phyloP scores from a whole-genome alignment of 2,329 filamentous ascomycete genomes.

The Fusarium vanettenii region DNA sequence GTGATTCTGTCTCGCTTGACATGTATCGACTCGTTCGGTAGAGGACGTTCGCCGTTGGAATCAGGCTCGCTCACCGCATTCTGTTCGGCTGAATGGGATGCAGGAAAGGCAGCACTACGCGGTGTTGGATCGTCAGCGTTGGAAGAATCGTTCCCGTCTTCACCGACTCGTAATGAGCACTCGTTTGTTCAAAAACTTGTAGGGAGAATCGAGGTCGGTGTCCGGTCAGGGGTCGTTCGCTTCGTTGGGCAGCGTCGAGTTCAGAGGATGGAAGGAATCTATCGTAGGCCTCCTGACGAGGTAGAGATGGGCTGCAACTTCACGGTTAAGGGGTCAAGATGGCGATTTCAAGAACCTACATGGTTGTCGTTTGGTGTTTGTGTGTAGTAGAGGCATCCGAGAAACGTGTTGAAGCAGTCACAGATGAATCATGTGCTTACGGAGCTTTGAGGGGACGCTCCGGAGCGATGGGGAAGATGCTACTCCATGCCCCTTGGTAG shows the following conservation, averaged over 20 bases:
- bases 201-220: not conserved
- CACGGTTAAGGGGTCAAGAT: not conserved
- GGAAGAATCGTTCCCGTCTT: not conserved
- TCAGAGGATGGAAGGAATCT: not conserved
- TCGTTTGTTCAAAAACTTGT: not conserved
- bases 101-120: not conserved
- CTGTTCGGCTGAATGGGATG: not conserved
- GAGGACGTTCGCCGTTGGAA: not conserved
- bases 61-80: not conserved
- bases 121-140: not conserved
- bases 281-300: not conserved
- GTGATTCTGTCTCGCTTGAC: not conserved
- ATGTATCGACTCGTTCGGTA: not conserved
- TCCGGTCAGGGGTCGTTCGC: not conserved
- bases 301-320: not conserved
- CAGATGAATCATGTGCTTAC: not conserved
- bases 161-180: not conserved
- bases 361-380: not conserved
- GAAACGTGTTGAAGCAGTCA: not conserved
- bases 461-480: not conserved
- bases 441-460: not conserved
- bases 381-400: not conserved
- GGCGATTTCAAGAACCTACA: not conserved
- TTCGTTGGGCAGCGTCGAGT: not conserved
- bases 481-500: not conserved